phyloP scores from a whole-genome alignment of 768 basidiomycete species.

The Russula lepida region DNA sequence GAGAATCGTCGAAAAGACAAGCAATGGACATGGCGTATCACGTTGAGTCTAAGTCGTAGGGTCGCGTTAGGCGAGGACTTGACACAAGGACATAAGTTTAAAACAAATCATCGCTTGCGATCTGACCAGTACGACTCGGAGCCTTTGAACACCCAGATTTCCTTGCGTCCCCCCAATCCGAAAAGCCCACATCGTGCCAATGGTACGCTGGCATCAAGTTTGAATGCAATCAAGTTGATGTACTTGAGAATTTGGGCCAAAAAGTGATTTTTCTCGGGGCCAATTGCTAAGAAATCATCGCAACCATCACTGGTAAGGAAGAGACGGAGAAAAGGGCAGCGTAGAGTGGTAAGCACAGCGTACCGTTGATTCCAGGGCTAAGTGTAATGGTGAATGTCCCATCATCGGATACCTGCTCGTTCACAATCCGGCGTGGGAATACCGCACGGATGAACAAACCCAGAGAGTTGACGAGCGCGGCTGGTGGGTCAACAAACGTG shows the following conservation, averaged over 20 bases:
- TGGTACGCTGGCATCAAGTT: slow-evolving; percentile 56
- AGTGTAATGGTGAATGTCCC: slow-evolving; percentile 49
- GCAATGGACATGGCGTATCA: too few species aligned
- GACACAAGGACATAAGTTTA: neutral
- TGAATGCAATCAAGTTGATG: slow-evolving; percentile 47
- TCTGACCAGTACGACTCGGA: slow-evolving; percentile 20
- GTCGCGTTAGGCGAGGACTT: neutral
- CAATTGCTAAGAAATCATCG: slow-evolving; percentile 12
- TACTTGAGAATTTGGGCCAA: slow-evolving; percentile 55
- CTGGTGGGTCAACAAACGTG: slow-evolving; percentile 36
- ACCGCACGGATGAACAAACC: slow-evolving; percentile 32
- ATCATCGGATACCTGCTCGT: slow-evolving; percentile 39
- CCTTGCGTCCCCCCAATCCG: slow-evolving; percentile 38
- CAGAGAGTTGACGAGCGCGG: slow-evolving; percentile 32
- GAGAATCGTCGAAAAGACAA: neutral
- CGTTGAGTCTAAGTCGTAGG: slow-evolving; percentile 9
- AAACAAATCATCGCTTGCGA: neutral
- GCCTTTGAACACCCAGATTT: slow-evolving; percentile 60
- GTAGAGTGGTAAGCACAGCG: neutral
- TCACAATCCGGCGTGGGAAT: slow-evolving; percentile 37
- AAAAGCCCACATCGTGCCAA: slow-evolving; percentile 38
- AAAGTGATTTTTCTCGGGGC: slow-evolving; percentile 45
- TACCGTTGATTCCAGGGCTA: slow-evolving; percentile 28
- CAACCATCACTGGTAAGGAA: neutral
- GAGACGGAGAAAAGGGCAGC: neutral